These are phyloP conservation scores for Cymbopogon citratus DNA, from an alignment of 176 grass and related monocot species.

Conservation along the genomic window DNA sequence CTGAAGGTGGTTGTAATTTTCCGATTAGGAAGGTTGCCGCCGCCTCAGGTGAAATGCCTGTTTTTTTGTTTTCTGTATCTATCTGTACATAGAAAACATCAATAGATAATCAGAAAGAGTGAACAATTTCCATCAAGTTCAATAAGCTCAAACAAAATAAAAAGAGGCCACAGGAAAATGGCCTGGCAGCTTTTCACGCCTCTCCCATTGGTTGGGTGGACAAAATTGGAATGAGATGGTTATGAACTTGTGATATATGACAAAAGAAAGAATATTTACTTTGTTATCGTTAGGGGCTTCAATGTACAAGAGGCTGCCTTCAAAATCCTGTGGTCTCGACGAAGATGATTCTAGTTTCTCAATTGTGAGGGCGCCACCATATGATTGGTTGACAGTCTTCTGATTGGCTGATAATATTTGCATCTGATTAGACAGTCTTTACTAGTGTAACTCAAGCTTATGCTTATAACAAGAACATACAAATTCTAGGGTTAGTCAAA, in stretches of 20 bases:
- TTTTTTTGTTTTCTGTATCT: background rate
- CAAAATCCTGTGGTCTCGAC: background rate
- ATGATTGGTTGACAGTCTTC: background rate
- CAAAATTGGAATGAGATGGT: background rate
- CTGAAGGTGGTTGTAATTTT: slow-evolving; percentile 7
- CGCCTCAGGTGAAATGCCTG: background rate
- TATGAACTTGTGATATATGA: background rate
- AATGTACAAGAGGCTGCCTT: background rate
- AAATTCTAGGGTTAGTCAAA: background rate
- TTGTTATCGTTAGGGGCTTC: background rate
- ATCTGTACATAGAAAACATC: slow-evolving; percentile 22
- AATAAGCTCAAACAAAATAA: background rate
- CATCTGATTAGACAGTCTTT: slow-evolving; percentile 1
- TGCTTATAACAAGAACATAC: slow-evolving; percentile 15
- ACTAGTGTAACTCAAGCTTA: background rate
- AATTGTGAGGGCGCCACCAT: background rate
- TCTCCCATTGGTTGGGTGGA: background rate
- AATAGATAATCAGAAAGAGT: background rate
- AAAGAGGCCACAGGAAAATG: background rate
- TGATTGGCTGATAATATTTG: slow-evolving; percentile 11
- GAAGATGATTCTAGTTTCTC: slow-evolving; percentile 6
- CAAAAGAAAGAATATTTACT: slow-evolving; percentile 1
- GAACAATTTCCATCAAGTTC: background rate
- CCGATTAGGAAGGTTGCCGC: background rate
- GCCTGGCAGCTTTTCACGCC: background rate